These are phyloP conservation scores for Rhodomyrtus psidioides DNA, from an alignment of 441 rosid genomes.

Conservation along the genomic window DNA sequence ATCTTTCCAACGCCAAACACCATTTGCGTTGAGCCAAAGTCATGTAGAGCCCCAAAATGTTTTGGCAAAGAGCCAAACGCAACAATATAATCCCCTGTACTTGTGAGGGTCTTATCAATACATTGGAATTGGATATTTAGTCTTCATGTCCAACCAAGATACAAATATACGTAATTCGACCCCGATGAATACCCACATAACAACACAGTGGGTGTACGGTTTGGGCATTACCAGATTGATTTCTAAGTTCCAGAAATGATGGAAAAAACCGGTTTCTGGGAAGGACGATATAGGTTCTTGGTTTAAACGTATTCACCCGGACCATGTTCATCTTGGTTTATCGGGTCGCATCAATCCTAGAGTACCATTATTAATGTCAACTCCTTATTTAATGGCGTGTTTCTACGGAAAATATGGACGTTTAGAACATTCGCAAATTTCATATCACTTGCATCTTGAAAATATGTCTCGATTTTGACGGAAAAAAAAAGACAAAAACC, in stretches of 20 bases:
- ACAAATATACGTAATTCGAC: background rate
- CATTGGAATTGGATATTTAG: background rate
- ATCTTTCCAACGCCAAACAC: background rate
- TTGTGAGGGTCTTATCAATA: background rate
- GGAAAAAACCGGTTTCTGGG: background rate
- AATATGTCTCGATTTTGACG: background rate
- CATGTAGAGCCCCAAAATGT: background rate
- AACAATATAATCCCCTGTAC: background rate
- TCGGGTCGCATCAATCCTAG: background rate
- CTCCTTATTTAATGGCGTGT: background rate
- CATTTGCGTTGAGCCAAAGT: background rate
- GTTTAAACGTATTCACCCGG: background rate
- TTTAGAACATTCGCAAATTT: background rate
- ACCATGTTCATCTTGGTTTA: background rate
- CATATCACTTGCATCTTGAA: background rate
- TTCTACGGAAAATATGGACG: background rate
- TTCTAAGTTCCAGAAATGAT: background rate
- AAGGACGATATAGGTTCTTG: background rate
- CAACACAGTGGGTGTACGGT: background rate
- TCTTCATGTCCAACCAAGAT: background rate
- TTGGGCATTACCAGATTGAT: background rate
- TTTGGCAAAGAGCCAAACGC: background rate
- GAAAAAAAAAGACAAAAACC: rapidly evolving
- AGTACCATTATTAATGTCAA: background rate
- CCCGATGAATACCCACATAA: background rate